phyloP scores from a whole-genome alignment of 140 eudicot species.

The Oenanthe javanica region DNA sequence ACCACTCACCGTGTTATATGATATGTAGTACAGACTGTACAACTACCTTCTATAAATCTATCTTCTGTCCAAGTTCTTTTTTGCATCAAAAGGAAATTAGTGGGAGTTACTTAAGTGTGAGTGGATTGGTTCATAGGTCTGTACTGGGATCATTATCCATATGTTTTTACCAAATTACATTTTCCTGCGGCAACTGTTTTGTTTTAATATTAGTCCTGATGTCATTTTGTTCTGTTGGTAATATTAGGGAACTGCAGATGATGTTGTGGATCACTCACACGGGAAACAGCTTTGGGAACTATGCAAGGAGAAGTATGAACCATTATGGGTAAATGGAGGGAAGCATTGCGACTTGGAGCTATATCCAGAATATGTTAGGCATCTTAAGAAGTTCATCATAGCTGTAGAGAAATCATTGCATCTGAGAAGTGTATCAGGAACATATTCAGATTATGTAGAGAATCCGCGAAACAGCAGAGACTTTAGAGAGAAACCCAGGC shows the following conservation, averaged over 20 bases:
- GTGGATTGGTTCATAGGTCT: background rate
- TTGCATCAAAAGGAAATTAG: background rate
- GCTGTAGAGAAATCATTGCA: constrained; percentile 62
- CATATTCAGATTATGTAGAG: constrained; percentile 19
- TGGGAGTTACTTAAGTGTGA: background rate
- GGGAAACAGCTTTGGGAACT: constrained; percentile 92
- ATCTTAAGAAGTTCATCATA: constrained; percentile 72
- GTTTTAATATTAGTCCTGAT: background rate
- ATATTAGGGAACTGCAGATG: constrained; percentile 84
- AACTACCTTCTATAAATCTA: background rate
- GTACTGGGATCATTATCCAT: background rate
- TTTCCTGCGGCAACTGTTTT: background rate
- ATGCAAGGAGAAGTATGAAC: constrained; percentile 87
- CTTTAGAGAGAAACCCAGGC: constrained; percentile 47
- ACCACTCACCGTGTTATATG: background rate
- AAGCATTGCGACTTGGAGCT: constrained; percentile 64
- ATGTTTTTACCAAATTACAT: background rate
- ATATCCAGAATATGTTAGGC: constrained; percentile 57
- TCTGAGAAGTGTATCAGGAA: constrained; percentile 35
- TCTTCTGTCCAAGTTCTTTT: background rate
- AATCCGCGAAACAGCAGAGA: constrained; percentile 47
- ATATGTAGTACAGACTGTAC: background rate
- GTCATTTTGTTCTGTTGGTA: background rate
- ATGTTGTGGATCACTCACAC: constrained; percentile 87
- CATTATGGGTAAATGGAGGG: constrained; percentile 89